Evolutionary conservation across 2,329 filamentous ascomycete species (phyloP).

Genomic region (Aspergillus oerlinghausenensis): DNA sequence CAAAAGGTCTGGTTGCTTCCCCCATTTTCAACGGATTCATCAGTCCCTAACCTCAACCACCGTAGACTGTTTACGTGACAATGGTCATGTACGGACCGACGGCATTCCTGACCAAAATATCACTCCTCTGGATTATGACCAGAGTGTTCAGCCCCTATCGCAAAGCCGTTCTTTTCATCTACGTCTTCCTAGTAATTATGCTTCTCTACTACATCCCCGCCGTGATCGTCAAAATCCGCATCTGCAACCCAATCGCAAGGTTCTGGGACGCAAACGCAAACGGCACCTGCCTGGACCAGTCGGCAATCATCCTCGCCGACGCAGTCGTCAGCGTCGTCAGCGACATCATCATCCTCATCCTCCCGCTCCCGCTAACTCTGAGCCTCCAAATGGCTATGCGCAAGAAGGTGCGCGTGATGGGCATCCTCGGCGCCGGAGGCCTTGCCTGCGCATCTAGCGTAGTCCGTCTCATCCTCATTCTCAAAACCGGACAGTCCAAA

Average conservation of each 20-base stretch:
- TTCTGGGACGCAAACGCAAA: conserved; percentile 34
- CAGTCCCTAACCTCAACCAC: not conserved
- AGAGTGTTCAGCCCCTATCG: conserved; percentile 41
- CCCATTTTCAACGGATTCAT: not conserved
- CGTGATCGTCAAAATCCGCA: conserved; percentile 40
- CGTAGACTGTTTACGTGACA: conserved; percentile 39
- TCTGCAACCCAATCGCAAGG: conserved; percentile 39
- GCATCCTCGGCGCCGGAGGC: conserved; percentile 47
- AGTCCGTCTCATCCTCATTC: conserved; percentile 23
- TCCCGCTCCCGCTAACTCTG: conserved; percentile 47
- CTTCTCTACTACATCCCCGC: conserved; percentile 40
- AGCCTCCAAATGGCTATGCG: conserved; percentile 42
- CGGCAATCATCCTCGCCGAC: conserved; percentile 47
- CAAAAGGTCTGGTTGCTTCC: conserved; percentile 27
- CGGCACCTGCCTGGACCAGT: conserved; percentile 24
- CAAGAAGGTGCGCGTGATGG: conserved; percentile 45
- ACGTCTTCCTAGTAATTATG: conserved; percentile 36
- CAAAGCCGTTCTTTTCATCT: conserved; percentile 38
- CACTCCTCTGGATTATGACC: conserved; percentile 43
- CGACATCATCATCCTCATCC: conserved; percentile 50
- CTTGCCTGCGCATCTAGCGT: conserved; percentile 26
- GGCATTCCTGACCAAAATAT: conserved; percentile 40
- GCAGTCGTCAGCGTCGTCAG: conserved; percentile 57
- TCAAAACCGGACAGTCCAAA: conserved; percentile 17
- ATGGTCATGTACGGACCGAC: conserved; percentile 46